Evolutionary conservation across 2,329 filamentous ascomycete species (phyloP), one percentile per base, ranked within the genome.

Genomic region (Cordyceps tenuipes): DNA sequence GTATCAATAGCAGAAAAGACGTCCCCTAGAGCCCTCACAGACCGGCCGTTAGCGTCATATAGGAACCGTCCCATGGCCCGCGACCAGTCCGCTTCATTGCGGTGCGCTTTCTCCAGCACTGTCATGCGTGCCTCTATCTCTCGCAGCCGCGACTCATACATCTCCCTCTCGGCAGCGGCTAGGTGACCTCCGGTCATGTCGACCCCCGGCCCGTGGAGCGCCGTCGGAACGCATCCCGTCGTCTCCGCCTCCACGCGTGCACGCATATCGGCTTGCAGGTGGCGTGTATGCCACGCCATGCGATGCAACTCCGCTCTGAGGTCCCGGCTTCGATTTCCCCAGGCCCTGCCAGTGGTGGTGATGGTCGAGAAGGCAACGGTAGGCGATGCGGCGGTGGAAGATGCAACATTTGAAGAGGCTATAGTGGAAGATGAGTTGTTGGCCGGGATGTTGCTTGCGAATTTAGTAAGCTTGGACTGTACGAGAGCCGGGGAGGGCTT

Each of bases 11-110:
- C 52, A 1, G 4, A 12, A 46, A 61, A 39, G 1, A 51, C n/a
- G 12, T 56, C 59, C 17, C 23, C 34, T 9, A 61, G 31, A 1
- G 59, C 21, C 36, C n/a, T 19, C 10, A 61, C 12, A 5, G 52
- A 50, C 34, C 49, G 51, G 13, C 39, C 52, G 49, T 61, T 61
- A 4, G 59, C 59, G 8, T 56, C 59, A 19, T 51, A 51, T 36
- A 61, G 17, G 41, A 51, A 61, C 17, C 19, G 19, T 13, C 52
- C 26, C 46, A 56, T 61, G 7, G 52, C 5, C 13, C 52, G 19
- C 7, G 46, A 46, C 59, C 59, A 61, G n/a, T 13, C 29, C 36
- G 46, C 26, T 7, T 51, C 52, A 3, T 57, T 26, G 19, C 6
- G 26, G 5, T 34, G 59, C 34, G 31, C 19, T 12, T 15, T 51